phyloP scores from a whole-genome alignment of 2,329 filamentous ascomycete species.

The Passalora sequoiae region DNA sequence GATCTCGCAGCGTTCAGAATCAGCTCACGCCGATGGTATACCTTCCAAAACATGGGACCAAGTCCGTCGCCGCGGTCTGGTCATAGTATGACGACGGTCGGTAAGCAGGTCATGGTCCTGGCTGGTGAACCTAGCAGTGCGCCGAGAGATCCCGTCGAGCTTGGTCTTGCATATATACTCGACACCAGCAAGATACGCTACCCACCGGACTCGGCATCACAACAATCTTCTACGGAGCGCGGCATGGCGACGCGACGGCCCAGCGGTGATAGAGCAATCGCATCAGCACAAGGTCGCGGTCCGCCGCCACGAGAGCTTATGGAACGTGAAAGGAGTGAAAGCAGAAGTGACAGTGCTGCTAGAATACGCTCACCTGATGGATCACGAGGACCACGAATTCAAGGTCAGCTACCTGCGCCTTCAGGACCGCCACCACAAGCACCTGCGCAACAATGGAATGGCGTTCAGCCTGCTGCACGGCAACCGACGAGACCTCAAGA shows the following conservation, averaged over 20 bases:
- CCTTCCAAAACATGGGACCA: conserved; percentile 98
- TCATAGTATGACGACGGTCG: conserved; percentile 94
- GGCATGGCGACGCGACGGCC: conserved; percentile 23
- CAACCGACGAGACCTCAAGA: conserved; percentile 30
- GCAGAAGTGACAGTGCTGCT: conserved; percentile 25
- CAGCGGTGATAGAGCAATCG: conserved; percentile 28
- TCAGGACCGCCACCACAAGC: conserved; percentile 61
- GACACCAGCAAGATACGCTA: conserved; percentile 97
- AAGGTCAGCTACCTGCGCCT: conserved; percentile 50
- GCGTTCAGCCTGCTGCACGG: conserved; percentile 20
- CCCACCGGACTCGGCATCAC: conserved; percentile 55
- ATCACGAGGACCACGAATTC: conserved; percentile 40
- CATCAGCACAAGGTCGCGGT: conserved; percentile 17
- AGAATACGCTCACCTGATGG: conserved; percentile 23
- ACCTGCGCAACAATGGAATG: conserved; percentile 51
- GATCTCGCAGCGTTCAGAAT: conserved; percentile 84
- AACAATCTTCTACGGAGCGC: conserved; percentile 31
- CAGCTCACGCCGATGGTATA: conserved; percentile 89
- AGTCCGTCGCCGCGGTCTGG: conserved; percentile 89
- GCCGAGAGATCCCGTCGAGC: conserved; percentile 71
- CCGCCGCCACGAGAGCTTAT: conserved; percentile 25
- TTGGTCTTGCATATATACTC: conserved; percentile 83
- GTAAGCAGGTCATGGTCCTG: conserved; percentile 85
- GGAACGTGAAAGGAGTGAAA: conserved; percentile 27
- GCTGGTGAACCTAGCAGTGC: conserved; percentile 92